Percentiles rank a stretch among this genome's conserved stretches.
Evolutionary conservation across 768 basidiomycete genomes (phyloP).

Genomic region (Psilocybe cubensis): DNA sequence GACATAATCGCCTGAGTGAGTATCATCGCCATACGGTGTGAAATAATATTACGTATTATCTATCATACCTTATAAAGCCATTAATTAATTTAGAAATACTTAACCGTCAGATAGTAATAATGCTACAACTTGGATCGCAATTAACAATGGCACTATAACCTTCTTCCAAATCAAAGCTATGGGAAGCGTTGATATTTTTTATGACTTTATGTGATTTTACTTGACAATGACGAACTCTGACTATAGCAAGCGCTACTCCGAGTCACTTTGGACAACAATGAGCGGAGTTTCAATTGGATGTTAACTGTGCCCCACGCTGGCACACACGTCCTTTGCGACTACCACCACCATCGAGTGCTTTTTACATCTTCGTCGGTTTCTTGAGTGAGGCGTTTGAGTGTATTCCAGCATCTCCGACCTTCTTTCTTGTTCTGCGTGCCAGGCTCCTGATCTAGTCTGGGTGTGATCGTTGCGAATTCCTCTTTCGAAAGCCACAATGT

Average conservation of each 20-base stretch:
- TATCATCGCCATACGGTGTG: background rate
- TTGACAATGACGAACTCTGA: too few species aligned
- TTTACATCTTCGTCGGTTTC: constrained; percentile 37
- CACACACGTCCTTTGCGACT: constrained; percentile 32
- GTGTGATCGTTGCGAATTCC: constrained; percentile 21
- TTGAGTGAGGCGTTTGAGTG: constrained; percentile 56
- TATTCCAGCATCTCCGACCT: constrained; percentile 31
- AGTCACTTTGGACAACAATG: constrained; percentile 16
- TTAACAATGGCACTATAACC: too few species aligned
- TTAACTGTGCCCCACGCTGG: constrained; percentile 21
- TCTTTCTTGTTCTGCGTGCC: constrained; percentile 24
- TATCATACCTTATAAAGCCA: background rate
- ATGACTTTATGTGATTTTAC: too few species aligned
- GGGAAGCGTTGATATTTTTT: too few species aligned
- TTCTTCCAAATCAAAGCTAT: too few species aligned
- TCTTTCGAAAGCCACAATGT: constrained; percentile 42
- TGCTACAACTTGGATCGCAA: too few species aligned
- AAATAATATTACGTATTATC: background rate
- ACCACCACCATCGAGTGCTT: constrained; percentile 35
- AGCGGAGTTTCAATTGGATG: constrained; percentile 34
- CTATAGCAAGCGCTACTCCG: too few species aligned
- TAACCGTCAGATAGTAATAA: background rate
- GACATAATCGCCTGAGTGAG: constrained; percentile 35
- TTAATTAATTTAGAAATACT: background rate
- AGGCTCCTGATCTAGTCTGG: constrained; percentile 12